Evolutionary conservation across 169 alveolate species (phyloP), one percentile per base, ranked within the genome.

Genomic region (Plasmodium gaboni): DNA sequence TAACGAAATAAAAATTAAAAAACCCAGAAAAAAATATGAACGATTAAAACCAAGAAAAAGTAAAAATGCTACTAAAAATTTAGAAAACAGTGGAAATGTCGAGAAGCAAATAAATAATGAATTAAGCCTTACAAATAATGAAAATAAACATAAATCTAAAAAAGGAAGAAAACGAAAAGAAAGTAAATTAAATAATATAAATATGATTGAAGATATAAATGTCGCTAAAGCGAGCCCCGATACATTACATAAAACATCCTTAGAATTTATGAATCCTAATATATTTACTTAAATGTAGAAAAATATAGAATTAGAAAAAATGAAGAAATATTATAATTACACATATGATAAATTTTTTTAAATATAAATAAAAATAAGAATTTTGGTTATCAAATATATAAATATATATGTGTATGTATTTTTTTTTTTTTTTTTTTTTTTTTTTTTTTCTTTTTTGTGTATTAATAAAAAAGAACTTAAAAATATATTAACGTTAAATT

Each of bases 21-120:
- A 83, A 70, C 91, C 91, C 17, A 67, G 85, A 72, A 83, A 64
- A 63, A 83, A 83, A 83, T 83, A 83, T 83, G 85, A 67, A 70
- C 59, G 85, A 50, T 38, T 70, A 48, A 83, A 83, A 83, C 85
- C 73, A 53, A 68, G 64, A 72, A 83, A 83, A 59, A 68, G 55
- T 67, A 68, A 65, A 53, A 69, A 38, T 46, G 63, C 67, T 19
- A 50, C 19, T 7, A 42, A 12, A 32, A 17, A 46, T 83, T 48
- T 15, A 13, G 65, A 68, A 59, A 28, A 59, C 13, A 48, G 5
- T 28, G 61, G 22, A 48, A n/a, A 22, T 19, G 48, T 0, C 3
- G 91, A 69, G n/a, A 63, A 22, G 38, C 24, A 22, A 28, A 51
- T 9, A 10, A 24, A 19, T 26, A 55, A n/a, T 28, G 22, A 9